Evolutionary conservation across 83 land plant genomes (phyloP).

Genomic region (Picea mariana): DNA sequence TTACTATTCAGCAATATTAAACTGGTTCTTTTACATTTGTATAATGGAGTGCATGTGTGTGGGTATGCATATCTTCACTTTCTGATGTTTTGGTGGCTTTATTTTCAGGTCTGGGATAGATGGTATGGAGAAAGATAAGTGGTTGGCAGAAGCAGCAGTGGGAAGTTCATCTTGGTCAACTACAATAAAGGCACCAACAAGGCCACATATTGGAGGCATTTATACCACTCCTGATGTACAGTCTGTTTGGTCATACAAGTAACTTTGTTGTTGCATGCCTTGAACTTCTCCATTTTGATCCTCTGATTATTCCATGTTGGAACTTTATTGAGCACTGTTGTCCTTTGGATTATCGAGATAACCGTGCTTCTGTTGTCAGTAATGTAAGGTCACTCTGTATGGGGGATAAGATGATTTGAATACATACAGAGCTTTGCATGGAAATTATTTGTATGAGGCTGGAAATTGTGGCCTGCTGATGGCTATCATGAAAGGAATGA

Average conservation of each 20-base stretch:
- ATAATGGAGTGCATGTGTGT: too few relatives aligned
- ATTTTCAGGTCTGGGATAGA: slow-evolving; percentile 14
- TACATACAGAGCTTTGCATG: background rate
- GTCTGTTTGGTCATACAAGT: slow-evolving; percentile 20
- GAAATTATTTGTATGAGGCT: background rate
- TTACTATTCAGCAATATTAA: background rate
- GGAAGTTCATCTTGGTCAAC: slow-evolving; percentile 9
- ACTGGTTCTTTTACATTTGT: background rate
- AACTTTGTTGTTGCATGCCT: slow-evolving; percentile 1
- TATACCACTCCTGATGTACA: slow-evolving; percentile 5
- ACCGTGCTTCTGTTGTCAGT: slow-evolving; percentile 2
- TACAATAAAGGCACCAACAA: slow-evolving; percentile 15
- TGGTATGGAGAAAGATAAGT: slow-evolving; percentile 4
- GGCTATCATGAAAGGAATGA: slow-evolving; percentile 16
- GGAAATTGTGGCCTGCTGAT: slow-evolving; percentile 9
- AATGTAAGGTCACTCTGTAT: background rate
- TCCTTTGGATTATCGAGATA: slow-evolving; percentile 4
- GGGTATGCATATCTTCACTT: background rate
- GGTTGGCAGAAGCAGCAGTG: slow-evolving; percentile 8
- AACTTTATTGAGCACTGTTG: background rate
- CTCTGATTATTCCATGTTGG: slow-evolving; percentile 6
- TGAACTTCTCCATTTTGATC: slow-evolving; percentile 9
- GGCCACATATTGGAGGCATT: slow-evolving; percentile 20
- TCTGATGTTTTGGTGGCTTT: background rate
- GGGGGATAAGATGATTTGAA: slow-evolving; percentile 3